A percentile compares a stretch with the other conserved stretches of the same genome.
Conservation (phyloP, 345 rosid species). For the Cardamine occulta region DNA sequence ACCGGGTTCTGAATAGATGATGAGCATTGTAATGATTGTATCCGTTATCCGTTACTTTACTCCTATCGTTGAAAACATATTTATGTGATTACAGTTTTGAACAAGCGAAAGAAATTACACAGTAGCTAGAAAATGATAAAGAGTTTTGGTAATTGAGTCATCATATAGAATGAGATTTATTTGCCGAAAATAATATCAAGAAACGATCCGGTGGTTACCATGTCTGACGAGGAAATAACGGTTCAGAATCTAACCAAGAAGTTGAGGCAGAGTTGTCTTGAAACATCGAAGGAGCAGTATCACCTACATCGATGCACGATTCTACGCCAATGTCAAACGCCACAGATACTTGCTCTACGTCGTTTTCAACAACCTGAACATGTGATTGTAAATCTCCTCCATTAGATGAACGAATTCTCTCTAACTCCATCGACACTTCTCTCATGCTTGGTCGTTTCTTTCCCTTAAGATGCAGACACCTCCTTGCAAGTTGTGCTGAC, state of each 20-base stretch:
- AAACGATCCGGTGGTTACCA: neutral
- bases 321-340: neutral
- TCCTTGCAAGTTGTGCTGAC: conserved; percentile 10
- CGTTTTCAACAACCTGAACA: neutral
- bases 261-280: neutral
- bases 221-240: conserved; percentile 4
- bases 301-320: neutral
- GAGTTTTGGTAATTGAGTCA: neutral
- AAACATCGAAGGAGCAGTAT: neutral
- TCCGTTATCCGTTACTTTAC: neutral
- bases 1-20: neutral
- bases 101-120: neutral
- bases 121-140: neutral
- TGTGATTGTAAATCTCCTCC: neutral
- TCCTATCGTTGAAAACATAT: neutral
- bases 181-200: neutral
- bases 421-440: conserved; percentile 9
- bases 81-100: neutral
- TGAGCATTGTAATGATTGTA: neutral
- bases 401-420: conserved; percentile 3
- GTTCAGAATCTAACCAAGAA: conserved; percentile 3
- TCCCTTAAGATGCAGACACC: conserved; percentile 3
- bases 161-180: neutral
- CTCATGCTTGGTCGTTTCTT: conserved; percentile 14
- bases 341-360: neutral